Percentiles rank a stretch among this genome's conserved stretches.
These are phyloP conservation scores for Ogataea trehalophila DNA, from an alignment of 805 yeast genomes.

Conservation along the genomic window DNA sequence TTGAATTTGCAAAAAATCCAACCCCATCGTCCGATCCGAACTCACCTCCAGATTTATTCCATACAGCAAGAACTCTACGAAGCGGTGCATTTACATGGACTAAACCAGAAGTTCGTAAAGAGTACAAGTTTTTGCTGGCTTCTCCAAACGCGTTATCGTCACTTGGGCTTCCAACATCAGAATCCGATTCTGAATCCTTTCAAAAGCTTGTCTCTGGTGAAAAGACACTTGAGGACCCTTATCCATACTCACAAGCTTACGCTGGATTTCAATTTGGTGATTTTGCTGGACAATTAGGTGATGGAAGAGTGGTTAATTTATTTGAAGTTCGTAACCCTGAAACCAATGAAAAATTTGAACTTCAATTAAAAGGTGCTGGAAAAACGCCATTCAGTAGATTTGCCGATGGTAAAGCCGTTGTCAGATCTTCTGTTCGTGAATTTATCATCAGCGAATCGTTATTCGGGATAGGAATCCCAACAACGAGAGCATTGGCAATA, in stretches of 20 bases:
- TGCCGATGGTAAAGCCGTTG: constrained; percentile 94
- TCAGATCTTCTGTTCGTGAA: constrained; percentile 84
- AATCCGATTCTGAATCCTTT: constrained; percentile 28
- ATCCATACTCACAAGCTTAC: constrained; percentile 87
- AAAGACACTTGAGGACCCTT: constrained; percentile 35
- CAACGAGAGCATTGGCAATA: constrained; percentile 77
- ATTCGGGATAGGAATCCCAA: constrained; percentile 76
- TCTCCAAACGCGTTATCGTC: constrained; percentile 58
- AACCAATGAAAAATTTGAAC: constrained; percentile 44
- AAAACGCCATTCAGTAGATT: constrained; percentile 87
- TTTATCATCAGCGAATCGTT: constrained; percentile 80
- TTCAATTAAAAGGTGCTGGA: constrained; percentile 92
- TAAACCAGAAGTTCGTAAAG: constrained; percentile 56
- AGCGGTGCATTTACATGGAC: constrained; percentile 73
- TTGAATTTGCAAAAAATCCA: constrained; percentile 24
- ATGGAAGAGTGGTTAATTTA: constrained; percentile 82
- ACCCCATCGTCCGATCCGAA: constrained; percentile 13
- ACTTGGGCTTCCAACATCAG: constrained; percentile 46
- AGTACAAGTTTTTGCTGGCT: constrained; percentile 49
- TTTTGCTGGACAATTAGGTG: constrained; percentile 97
- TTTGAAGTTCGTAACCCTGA: constrained; percentile 56
- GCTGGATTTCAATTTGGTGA: constrained; percentile 97
- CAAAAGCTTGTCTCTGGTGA: constrained; percentile 58
- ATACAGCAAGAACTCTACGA: constrained; percentile 46
- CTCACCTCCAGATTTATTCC: constrained; percentile 33